A percentile compares a stretch with the other conserved stretches of the same genome.
These are phyloP conservation scores for Coniferiporia sulphurascens DNA, from an alignment of 1,284 basidiomycete genomes.

Conservation along the genomic window DNA sequence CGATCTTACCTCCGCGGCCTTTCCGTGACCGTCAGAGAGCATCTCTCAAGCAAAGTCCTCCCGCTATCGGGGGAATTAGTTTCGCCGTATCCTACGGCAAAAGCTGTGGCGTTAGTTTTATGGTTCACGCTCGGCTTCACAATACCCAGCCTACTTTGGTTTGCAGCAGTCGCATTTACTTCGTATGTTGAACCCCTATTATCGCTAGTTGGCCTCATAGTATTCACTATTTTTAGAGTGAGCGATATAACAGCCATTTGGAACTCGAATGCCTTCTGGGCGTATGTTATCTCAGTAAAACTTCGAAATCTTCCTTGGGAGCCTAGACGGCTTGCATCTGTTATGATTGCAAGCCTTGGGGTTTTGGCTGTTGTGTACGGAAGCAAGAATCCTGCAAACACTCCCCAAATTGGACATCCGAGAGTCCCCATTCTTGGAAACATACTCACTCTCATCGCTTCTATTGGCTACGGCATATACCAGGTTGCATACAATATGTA, in stretches of 20 bases:
- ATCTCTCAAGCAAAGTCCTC: not conserved
- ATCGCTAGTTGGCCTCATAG: too few species aligned
- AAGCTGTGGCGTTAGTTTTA: conserved; percentile 41
- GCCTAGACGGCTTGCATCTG: conserved; percentile 55
- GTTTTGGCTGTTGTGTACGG: conserved; percentile 75
- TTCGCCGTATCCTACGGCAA: conserved; percentile 38
- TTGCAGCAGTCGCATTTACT: conserved; percentile 60
- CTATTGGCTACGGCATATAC: conserved; percentile 66
- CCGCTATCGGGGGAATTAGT: not conserved
- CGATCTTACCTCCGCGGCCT: conserved; percentile 45
- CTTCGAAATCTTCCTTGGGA: conserved; percentile 60
- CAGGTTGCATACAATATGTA: conserved; percentile 81
- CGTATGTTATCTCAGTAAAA: conserved; percentile 67
- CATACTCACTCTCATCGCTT: conserved; percentile 64
- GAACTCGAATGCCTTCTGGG: conserved; percentile 84
- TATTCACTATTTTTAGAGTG: conserved; percentile 38
- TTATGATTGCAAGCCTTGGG: conserved; percentile 70
- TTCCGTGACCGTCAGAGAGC: conserved; percentile 38
- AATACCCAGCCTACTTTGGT: conserved; percentile 67
- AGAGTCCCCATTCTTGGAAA: conserved; percentile 64
- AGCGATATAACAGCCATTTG: conserved; percentile 80
- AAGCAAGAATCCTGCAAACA: conserved; percentile 37
- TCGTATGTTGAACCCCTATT: conserved; percentile 47
- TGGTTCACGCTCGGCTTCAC: conserved; percentile 56
- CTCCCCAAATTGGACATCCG: conserved; percentile 20